Base-by-base conservation (phyloP, 2,329 filamentous ascomycete genomes). In the Blumeria hordei region DNA sequence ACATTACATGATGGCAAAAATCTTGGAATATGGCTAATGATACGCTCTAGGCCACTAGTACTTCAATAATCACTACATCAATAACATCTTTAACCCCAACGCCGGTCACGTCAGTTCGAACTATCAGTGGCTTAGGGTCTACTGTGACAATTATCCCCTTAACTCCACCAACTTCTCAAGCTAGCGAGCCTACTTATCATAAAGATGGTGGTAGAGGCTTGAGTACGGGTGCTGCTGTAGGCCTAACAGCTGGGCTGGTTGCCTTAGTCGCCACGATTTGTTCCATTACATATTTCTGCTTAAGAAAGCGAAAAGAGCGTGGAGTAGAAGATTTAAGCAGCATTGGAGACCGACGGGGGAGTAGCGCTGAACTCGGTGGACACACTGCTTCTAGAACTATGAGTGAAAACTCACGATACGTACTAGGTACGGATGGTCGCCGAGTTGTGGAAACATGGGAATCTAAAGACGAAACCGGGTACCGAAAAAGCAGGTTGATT, bases 61-160 rank as follows among this genome's bases (percentile, higher is more conserved):
- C 53, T 16, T 41, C 55, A 34, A 28, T 18, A 37, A 37, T 51
- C 51, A 54, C 49, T 8, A 54, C 55, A 10, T 47, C 56, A 12
- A 44, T 32, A 16, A 55, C 56, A 43, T 61, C 59, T 50, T 59
- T 62, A 14, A 62, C 61, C n/a, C 61, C 67, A 18, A 66, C 65
- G 9, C 69, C 67, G 8, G 64, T 63, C 16, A 60, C 62, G 11
- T 68, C 67, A 7, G 61, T 76, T 2, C 67, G 72, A 61, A 81
- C 77, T 0, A 70, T 80, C 9, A 80, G 76, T 9, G 76, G 76
- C 16, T 71, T 67, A 5, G 67, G 78, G 21, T 71, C 69, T 56
- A 80, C 76, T 1, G 71, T 81, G 3, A 78, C 74, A 1, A 69
- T 75, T 14, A 69, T 69, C 6, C 74, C 75, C 0, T 71, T 71